Evolutionary conservation across 2,329 filamentous ascomycete genomes (phyloP).

Genomic region (Dactylellina leptospora): DNA sequence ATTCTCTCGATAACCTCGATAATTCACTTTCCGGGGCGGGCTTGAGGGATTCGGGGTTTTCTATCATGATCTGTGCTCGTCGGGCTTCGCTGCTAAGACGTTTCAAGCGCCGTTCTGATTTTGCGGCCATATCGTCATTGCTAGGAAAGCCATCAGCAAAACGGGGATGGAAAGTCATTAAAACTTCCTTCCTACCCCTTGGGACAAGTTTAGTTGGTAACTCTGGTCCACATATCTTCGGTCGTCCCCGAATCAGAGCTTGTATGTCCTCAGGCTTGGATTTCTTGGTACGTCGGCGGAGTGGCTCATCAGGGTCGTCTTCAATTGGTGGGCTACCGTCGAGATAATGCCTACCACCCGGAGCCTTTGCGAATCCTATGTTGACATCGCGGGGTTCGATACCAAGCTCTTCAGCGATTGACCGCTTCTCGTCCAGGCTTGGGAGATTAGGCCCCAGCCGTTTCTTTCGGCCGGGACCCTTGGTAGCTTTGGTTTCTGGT

Average conservation of each 20-base stretch:
- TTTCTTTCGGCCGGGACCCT: not conserved
- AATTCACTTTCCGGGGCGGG: not conserved
- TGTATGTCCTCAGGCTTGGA: not conserved
- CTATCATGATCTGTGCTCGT: not conserved
- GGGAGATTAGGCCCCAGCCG: not conserved
- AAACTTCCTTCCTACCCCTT: slow-evolving; percentile 9
- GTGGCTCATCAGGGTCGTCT: not conserved
- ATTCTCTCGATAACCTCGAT: slow-evolving; percentile 2
- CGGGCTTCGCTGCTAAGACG: not conserved
- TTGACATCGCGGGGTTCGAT: slow-evolving; percentile 1
- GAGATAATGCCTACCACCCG: not conserved
- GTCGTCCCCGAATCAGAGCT: not conserved
- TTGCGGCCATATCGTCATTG: not conserved
- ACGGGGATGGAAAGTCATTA: slow-evolving; percentile 10
- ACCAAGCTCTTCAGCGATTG: slow-evolving; percentile 2
- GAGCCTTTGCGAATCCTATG: slow-evolving; percentile 13
- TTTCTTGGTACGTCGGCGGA: not conserved
- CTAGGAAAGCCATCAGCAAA: not conserved
- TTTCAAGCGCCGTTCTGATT: not conserved
- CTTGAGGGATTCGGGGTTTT: not conserved
- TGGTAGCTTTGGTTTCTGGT: not conserved
- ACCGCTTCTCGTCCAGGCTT: slow-evolving; percentile 1
- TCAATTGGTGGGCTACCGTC: not conserved
- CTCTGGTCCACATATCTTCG: slow-evolving; percentile 3
- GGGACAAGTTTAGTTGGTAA: slow-evolving; percentile 12